These are phyloP conservation scores for Blumeria hordei DNA, from an alignment of 2,329 filamentous ascomycete species.

Conservation along the genomic window DNA sequence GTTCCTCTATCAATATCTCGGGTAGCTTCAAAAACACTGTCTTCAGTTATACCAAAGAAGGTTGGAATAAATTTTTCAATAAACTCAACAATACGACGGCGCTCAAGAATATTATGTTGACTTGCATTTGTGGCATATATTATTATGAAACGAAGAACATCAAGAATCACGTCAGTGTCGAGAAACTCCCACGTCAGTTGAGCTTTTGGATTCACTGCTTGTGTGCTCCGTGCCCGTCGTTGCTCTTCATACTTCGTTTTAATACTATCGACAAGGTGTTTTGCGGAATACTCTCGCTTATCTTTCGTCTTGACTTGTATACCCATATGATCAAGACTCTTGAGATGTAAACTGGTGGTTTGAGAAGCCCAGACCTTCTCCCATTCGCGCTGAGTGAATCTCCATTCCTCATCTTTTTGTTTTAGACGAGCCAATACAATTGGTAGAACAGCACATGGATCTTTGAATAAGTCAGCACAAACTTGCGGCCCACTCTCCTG, in stretches of 20 bases:
- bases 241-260: conserved; percentile 85
- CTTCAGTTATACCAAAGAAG: conserved; percentile 54
- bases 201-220: conserved; percentile 34
- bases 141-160: conserved; percentile 36
- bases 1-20: conserved; percentile 45
- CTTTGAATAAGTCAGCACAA: conserved; percentile 62
- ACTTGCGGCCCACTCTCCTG: conserved; percentile 70
- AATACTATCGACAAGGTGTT: conserved; percentile 74
- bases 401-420: conserved; percentile 94
- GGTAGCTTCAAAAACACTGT: conserved; percentile 40
- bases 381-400: conserved; percentile 91
- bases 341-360: conserved; percentile 84
- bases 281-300: conserved; percentile 75
- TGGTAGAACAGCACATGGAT: conserved; percentile 70
- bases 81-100: conserved; percentile 49
- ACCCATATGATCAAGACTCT: conserved; percentile 89
- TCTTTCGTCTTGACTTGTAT: conserved; percentile 71
- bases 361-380: conserved; percentile 97
- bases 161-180: conserved; percentile 42
- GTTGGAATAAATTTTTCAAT: conserved; percentile 51
- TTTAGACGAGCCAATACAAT: conserved; percentile 75
- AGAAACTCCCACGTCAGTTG: conserved; percentile 57
- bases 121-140: conserved; percentile 42
- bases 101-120: conserved; percentile 47
- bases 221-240: conserved; percentile 43